phyloP scores from a whole-genome alignment of 2,329 filamentous ascomycete genomes.

The Aspergillus pseudoglaucus region DNA sequence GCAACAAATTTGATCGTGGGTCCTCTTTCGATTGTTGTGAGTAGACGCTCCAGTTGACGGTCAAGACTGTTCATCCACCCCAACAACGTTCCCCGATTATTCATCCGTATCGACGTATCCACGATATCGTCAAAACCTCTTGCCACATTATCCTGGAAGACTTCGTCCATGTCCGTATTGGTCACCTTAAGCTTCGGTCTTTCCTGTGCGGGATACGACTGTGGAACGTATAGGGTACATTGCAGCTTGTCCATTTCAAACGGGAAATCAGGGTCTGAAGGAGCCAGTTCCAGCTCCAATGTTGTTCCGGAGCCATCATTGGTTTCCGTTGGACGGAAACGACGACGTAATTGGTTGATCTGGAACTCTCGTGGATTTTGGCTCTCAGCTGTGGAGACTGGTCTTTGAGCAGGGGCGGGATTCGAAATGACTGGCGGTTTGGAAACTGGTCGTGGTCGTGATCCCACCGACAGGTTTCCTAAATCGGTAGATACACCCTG shows the following conservation, averaged over 20 bases:
- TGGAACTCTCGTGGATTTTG: constrained; percentile 69
- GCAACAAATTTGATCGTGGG: constrained; percentile 65
- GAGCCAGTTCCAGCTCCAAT: constrained; percentile 59
- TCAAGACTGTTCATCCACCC: constrained; percentile 64
- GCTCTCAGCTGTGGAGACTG: constrained; percentile 57
- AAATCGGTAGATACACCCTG: constrained; percentile 9
- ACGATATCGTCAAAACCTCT: constrained; percentile 64
- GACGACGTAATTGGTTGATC: constrained; percentile 62
- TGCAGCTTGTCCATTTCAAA: constrained; percentile 66
- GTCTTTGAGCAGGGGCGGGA: constrained; percentile 48
- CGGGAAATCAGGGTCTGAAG: constrained; percentile 78
- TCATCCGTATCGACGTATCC: constrained; percentile 43
- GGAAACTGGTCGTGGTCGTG: constrained; percentile 21
- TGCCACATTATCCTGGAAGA: constrained; percentile 71
- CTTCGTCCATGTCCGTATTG: constrained; percentile 65
- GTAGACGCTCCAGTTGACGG: constrained; percentile 61
- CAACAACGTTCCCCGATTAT: constrained; percentile 50
- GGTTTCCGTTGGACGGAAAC: constrained; percentile 52
- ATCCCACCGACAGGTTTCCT: constrained; percentile 15
- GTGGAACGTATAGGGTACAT: constrained; percentile 61
- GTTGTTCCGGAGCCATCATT: constrained; percentile 47
- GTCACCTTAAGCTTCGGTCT: constrained; percentile 56
- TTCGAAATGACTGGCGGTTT: constrained; percentile 36
- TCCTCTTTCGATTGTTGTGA: constrained; percentile 63
- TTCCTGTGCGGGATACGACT: constrained; percentile 51